Percentiles rank a stretch among this genome's conserved stretches.
phyloP scores from a whole-genome alignment of 805 yeast genomes.

The Suhomyces tanzawaensis region DNA sequence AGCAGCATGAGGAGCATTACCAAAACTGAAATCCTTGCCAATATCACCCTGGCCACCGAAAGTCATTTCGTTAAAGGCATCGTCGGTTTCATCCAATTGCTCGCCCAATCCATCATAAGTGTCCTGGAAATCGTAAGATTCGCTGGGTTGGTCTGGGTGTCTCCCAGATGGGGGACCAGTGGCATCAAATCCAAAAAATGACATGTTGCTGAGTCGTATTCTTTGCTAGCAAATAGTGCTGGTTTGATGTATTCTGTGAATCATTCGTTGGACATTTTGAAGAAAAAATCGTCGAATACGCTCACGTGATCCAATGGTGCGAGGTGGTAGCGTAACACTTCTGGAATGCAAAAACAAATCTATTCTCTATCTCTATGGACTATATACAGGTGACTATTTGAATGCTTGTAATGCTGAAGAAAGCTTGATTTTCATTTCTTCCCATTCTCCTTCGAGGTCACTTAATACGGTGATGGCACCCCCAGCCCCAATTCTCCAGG shows the following conservation, averaged over 20 bases:
- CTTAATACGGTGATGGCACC: slow-evolving; percentile 95
- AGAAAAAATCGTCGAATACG: slow-evolving; percentile 4
- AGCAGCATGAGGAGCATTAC: slow-evolving; percentile 11
- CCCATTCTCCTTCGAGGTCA: slow-evolving; percentile 81
- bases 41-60: slow-evolving; percentile 57
- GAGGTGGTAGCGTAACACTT: neutral
- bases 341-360: neutral
- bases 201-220: no score
- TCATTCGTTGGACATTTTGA: neutral
- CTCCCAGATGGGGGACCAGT: slow-evolving; percentile 33
- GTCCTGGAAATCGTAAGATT: slow-evolving; percentile 73
- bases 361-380: no score
- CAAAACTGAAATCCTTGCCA: slow-evolving; percentile 65
- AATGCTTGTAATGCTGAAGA: slow-evolving; percentile 79
- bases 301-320: slow-evolving; percentile 1
- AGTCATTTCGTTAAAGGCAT: slow-evolving; percentile 77
- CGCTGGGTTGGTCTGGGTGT: slow-evolving; percentile 16
- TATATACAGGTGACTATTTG: slow-evolving; percentile 7
- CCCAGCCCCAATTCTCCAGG: slow-evolving; percentile 95
- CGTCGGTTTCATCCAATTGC: slow-evolving; percentile 62
- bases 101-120: slow-evolving; percentile 79
- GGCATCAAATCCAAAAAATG: slow-evolving; percentile 66
- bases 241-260: neutral
- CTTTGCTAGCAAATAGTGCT: neutral
- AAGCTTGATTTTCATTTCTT: slow-evolving; percentile 81